These are phyloP conservation scores for Euphorbia lathyris DNA, from an alignment of 345 rosid genomes.

Conservation along the genomic window DNA sequence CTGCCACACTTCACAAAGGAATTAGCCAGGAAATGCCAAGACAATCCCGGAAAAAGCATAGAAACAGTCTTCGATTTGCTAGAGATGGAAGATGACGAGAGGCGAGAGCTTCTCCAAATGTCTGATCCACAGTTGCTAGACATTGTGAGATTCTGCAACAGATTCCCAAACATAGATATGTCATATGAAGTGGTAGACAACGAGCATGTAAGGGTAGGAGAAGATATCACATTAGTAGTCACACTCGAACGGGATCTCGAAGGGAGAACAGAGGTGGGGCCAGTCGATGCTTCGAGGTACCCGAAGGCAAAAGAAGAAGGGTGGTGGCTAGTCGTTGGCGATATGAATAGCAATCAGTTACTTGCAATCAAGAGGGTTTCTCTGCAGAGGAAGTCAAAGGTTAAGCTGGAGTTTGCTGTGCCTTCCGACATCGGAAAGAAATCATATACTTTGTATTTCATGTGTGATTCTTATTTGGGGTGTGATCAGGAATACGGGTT, in stretches of 20 bases:
- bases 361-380: conserved; percentile 89
- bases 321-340: conserved; percentile 96
- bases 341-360: conserved; percentile 68
- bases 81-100: conserved; percentile 91
- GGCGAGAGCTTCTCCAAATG: conserved; percentile 74
- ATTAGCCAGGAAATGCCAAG: conserved; percentile 72
- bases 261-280: conserved; percentile 75
- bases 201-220: conserved; percentile 55
- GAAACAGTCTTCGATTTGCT: conserved; percentile 80
- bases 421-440: conserved; percentile 66
- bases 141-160: conserved; percentile 81
- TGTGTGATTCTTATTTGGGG: conserved; percentile 87
- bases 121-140: conserved; percentile 61
- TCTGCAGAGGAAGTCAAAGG: conserved; percentile 68
- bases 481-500: conserved; percentile 85
- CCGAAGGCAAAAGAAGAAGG: conserved; percentile 93
- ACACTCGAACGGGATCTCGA: conserved; percentile 73
- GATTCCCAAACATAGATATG: conserved; percentile 79
- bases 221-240: conserved; percentile 60
- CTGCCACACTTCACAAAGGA: conserved; percentile 88
- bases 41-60: conserved; percentile 69
- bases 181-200: conserved; percentile 56
- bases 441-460: conserved; percentile 63
- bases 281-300: conserved; percentile 66
- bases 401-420: conserved; percentile 72